Conservation (phyloP, 2,329 filamentous ascomycete species). For the Aspergillus uvarum region DNA sequence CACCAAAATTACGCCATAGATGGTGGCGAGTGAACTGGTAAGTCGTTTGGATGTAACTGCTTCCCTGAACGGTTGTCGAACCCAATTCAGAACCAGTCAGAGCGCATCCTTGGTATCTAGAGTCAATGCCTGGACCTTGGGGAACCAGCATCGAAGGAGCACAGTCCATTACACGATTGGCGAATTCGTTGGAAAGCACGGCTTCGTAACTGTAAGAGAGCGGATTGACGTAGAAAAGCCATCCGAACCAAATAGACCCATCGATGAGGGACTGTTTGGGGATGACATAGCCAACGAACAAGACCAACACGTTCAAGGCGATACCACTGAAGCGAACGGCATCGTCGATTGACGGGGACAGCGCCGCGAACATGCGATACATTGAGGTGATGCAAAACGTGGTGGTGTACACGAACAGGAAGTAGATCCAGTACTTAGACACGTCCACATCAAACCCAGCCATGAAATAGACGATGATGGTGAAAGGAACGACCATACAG, state of each 20-base stretch:
- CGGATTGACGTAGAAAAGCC: slow-evolving; percentile 58
- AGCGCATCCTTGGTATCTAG: slow-evolving; percentile 62
- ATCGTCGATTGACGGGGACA: slow-evolving; percentile 65
- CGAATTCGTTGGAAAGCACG: slow-evolving; percentile 66
- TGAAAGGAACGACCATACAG: slow-evolving; percentile 59
- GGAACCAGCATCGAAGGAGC: slow-evolving; percentile 60
- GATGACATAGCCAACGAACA: slow-evolving; percentile 69
- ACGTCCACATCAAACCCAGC: slow-evolving; percentile 57
- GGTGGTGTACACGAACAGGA: slow-evolving; percentile 63
- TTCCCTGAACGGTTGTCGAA: slow-evolving; percentile 52
- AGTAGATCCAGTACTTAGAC: slow-evolving; percentile 66
- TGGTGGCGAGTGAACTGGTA: slow-evolving; percentile 60
- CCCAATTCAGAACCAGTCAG: slow-evolving; percentile 58
- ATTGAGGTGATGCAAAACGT: slow-evolving; percentile 63
- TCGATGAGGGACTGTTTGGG: slow-evolving; percentile 60
- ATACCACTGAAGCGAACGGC: slow-evolving; percentile 65
- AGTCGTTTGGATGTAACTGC: slow-evolving; percentile 54
- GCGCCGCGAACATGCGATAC: slow-evolving; percentile 65
- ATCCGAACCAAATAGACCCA: slow-evolving; percentile 66
- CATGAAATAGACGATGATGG: slow-evolving; percentile 67
- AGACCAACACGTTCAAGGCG: slow-evolving; percentile 59
- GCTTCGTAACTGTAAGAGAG: slow-evolving; percentile 65
- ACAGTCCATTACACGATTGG: slow-evolving; percentile 58
- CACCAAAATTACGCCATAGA: slow-evolving; percentile 73
- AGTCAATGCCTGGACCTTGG: slow-evolving; percentile 55